These are phyloP conservation scores for Alternaria sp. DNA, from an alignment of 2,329 filamentous ascomycete species.

Conservation along the genomic window DNA sequence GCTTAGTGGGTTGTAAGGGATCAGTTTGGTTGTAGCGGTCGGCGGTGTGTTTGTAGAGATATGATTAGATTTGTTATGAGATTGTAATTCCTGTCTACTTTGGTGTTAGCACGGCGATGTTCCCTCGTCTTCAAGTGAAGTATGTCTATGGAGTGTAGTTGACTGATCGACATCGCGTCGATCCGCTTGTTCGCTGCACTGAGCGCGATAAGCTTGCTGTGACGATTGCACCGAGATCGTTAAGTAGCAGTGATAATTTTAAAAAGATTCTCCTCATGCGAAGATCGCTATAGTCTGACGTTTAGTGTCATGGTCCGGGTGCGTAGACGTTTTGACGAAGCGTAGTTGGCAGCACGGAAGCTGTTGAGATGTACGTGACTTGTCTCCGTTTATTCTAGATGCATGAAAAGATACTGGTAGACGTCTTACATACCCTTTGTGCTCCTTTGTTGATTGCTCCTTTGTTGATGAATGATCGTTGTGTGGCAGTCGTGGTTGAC, in stretches of 20 bases:
- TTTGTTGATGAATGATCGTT: background rate
- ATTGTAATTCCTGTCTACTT: background rate
- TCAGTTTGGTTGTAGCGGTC: background rate
- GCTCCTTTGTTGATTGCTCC: background rate
- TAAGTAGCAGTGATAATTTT: background rate
- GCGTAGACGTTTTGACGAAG: background rate
- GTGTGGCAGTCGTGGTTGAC: background rate
- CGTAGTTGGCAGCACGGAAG: background rate
- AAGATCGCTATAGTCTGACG: background rate
- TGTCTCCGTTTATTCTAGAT: background rate
- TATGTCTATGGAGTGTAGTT: background rate
- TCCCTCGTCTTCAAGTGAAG: background rate
- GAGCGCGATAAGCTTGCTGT: background rate
- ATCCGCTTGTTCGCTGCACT: background rate
- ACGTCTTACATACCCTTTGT: background rate
- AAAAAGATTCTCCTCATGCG: background rate
- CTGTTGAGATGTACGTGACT: background rate
- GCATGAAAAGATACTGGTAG: background rate
- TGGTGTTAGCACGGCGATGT: background rate
- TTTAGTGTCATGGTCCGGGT: background rate
- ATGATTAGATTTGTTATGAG: background rate
- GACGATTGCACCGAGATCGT: background rate
- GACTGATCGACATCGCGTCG: background rate
- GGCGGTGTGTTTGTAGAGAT: background rate
- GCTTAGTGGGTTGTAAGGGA: slow-evolving; percentile 10